Conservation (phyloP, 2,329 filamentous ascomycete genomes). For the Sporothrix phasma region DNA sequence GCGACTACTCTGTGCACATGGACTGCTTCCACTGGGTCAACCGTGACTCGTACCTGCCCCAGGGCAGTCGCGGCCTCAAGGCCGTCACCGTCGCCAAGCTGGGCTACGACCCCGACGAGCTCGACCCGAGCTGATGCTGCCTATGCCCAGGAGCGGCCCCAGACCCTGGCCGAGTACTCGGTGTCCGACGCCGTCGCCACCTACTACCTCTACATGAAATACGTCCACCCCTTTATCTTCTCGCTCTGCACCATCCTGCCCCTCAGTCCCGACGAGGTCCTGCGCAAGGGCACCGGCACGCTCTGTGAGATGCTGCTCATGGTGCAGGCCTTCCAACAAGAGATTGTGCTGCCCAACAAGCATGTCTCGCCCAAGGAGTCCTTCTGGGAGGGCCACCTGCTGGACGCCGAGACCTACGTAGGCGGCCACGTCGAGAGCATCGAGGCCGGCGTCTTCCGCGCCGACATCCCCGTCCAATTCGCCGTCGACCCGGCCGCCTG, state of each 20-base stretch:
- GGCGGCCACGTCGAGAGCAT: constrained; percentile 99
- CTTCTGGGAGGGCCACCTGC: constrained; percentile 92
- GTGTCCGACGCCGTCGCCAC: constrained; percentile 98
- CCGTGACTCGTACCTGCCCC: constrained; percentile 92
- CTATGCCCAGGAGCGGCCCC: constrained; percentile 78
- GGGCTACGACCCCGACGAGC: constrained; percentile 94
- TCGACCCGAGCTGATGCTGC: constrained; percentile 96
- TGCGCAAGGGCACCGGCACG: constrained; percentile 93
- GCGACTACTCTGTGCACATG: constrained; percentile 94
- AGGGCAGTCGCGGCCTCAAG: constrained; percentile 93
- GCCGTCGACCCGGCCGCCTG: constrained; percentile 79
- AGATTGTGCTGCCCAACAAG: constrained; percentile 92
- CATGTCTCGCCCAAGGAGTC: constrained; percentile 82
- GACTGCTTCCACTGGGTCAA: constrained; percentile 99
- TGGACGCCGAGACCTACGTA: constrained; percentile 96
- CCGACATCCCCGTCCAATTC: constrained; percentile 93
- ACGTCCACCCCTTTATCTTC: constrained; percentile 99
- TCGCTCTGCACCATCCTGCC: constrained; percentile 95
- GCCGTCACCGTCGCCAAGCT: constrained; percentile 96
- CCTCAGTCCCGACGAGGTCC: constrained; percentile 79
- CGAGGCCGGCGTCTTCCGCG: constrained; percentile 90
- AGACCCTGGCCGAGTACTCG: constrained; percentile 93
- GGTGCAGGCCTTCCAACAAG: constrained; percentile 90
- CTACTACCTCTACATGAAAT: constrained; percentile 99
- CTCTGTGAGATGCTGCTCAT: constrained; percentile 99